Evolutionary conservation across 257 asterid genomes (phyloP), one percentile per base, ranked within the genome.

Genomic region (Verbena officinalis): DNA sequence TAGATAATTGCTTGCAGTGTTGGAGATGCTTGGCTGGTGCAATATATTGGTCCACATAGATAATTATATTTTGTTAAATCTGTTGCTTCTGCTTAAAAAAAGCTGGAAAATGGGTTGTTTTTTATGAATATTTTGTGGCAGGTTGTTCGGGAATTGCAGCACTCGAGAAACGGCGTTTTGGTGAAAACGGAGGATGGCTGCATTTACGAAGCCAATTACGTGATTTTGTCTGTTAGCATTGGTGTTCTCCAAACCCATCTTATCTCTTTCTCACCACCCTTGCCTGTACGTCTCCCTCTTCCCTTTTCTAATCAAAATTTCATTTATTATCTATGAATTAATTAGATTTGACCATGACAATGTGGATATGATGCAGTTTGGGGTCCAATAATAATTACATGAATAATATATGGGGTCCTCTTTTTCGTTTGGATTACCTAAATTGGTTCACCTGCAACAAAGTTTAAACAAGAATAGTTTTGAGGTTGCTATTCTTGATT

Each of bases 231-330:
- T 15, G 92, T 75, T 45, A 89, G 97, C 73, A 89, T 92, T 57
- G 98, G 98, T 9, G 97, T 92, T 77, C 97, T 92, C 66, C 98
- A 92, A 68, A 81, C 85, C 77, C 71, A 80, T 33, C 96, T 89
- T 70, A 89, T 92, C 77, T 77, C 85, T 72, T 78, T 89, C 77
- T 68, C 63, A 21, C 98, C 97, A 7, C 85, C 88, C 7, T 72
- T 92, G 65, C 98, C 98, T 4, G 98, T 89, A 79, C 44, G 88
- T 73, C 30, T 23, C 30, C n/a, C 34, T 49, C 64, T 50, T 15
- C 38, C 14, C 23, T 16, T 20, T 5, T 13, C 19, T 0, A n/a
- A n/a, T n/a, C n/a, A n/a, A n/a, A n/a, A n/a, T n/a, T n/a, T n/a
- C n/a, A n/a, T n/a, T n/a, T n/a, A n/a, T n/a, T n/a, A n/a, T n/a